Evolutionary conservation across 495 filamentous ascomycete species (phyloP).

Genomic region (Penicilliopsis zonata): DNA sequence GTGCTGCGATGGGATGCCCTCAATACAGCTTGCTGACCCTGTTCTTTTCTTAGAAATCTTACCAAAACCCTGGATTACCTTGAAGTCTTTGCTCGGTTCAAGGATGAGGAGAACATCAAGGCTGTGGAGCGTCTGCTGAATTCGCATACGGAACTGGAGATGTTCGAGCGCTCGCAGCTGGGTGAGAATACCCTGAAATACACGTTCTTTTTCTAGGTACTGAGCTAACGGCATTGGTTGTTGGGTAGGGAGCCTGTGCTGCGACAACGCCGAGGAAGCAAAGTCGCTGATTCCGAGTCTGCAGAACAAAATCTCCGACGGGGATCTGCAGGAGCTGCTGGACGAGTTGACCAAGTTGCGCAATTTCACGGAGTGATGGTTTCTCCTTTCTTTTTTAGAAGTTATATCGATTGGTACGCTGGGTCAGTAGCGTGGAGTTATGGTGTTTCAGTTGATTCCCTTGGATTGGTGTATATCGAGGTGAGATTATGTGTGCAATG

Average conservation of each 20-base stretch:
- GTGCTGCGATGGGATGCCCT: no score
- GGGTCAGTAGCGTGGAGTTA: no score
- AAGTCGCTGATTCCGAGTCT: conserved; percentile 92
- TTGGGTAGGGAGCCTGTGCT: conserved; percentile 69
- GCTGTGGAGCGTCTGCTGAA: conserved; percentile 76
- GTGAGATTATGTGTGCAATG: no score
- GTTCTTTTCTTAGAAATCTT: conserved; percentile 36
- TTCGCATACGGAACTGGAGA: conserved; percentile 63
- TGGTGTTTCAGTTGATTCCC: no score
- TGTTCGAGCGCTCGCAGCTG: conserved; percentile 87
- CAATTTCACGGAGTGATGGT: conserved; percentile 38
- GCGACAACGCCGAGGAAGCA: conserved; percentile 85
- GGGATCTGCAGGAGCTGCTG: conserved; percentile 72
- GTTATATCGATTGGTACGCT: no score
- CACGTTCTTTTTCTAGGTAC: conserved; percentile 1
- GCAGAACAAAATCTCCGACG: conserved; percentile 75
- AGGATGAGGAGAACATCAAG: conserved; percentile 85
- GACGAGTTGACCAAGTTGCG: conserved; percentile 80
- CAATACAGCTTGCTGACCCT: background rate
- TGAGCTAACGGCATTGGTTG: background rate
- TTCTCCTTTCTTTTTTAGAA: conserved; percentile 4
- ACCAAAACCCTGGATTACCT: conserved; percentile 83
- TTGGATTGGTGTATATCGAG: no score
- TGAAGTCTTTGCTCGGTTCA: conserved; percentile 87
- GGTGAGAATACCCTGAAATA: conserved; percentile 40